Base-by-base conservation (phyloP, 768 basidiomycete genomes). In the Lactifluus rugatus region DNA sequence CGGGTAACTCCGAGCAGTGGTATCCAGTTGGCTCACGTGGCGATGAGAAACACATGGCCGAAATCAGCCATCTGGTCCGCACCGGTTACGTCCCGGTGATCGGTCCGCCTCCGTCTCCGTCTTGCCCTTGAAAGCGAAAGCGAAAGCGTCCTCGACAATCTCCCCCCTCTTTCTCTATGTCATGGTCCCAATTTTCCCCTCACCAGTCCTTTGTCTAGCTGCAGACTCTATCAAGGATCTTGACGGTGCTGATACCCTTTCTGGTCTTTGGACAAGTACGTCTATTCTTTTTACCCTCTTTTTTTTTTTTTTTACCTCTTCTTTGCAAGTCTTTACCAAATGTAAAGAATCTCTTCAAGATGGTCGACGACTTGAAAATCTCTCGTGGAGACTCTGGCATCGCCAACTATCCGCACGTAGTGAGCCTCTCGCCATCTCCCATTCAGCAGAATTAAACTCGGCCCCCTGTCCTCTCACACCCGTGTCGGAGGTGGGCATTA, bases 311-410 rank as follows among this genome's bases (percentile, higher is more conserved):
- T 23, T 47, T 46, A 56, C 5, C 53, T 47, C 34, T 10, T 9
- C 13, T 26, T 9, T 47, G 28, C 26, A 4, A 90, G 91, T 93
- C 7, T 91, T 93, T 66, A 82, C 87, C 52, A 89, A 89, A 69
- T 90, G 86, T 74, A 89, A 88, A 70, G 78, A 81, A 63, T 83
- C 82, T 1, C 73, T 93, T 3, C 79, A 85, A 65, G 85, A 93
- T 64, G 92, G 92, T n/a, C 77, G 75, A 6, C 73, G 91, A 28
- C 78, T 93, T 28, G 91, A 93, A 72, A 92, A 94, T 66, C 84
- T 93, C 54, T 83, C 87, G 3, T 94, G 91, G 91, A 75, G 91
- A 52, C 73, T 93, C 8, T 89, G 89, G 85, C 81, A 86, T 68
- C 79, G 82, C 62, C 81, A 87, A 61, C 73, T 86, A 66, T 69